Evolutionary conservation across 148 eudicot genomes (phyloP).

Genomic region (Chenopodium quinoa): DNA sequence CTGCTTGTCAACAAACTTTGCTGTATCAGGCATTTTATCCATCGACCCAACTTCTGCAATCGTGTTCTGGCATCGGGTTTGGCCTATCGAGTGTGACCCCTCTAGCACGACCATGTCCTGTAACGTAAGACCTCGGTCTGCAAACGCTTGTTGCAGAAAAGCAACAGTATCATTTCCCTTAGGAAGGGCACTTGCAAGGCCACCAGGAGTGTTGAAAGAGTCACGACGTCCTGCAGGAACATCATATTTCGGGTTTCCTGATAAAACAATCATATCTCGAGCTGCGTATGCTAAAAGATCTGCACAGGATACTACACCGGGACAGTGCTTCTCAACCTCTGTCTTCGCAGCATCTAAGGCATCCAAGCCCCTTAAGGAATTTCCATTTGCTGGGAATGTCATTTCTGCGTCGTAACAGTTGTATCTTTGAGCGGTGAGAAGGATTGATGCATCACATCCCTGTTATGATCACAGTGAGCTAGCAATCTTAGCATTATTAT

Average conservation of each 20-base stretch:
- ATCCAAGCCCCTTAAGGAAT: conserved; percentile 31
- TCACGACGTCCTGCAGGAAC: conserved; percentile 46
- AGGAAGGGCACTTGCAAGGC: conserved; percentile 23
- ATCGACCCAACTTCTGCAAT: not conserved
- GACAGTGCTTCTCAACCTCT: conserved; percentile 33
- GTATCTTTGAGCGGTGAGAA: conserved; percentile 26
- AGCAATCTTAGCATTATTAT: no score
- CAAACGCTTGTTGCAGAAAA: not conserved
- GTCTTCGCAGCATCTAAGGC: conserved; percentile 35
- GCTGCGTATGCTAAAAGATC: conserved; percentile 42
- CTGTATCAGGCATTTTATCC: not conserved
- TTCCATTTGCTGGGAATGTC: conserved; percentile 22
- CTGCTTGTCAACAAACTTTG: not conserved
- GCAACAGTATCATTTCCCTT: not conserved
- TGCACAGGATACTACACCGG: conserved; percentile 35
- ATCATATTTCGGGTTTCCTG: conserved; percentile 28
- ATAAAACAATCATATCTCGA: conserved; percentile 18
- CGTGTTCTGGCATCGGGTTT: conserved; percentile 4
- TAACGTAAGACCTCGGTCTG: conserved; percentile 1
- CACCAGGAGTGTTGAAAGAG: not conserved
- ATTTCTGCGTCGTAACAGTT: conserved; percentile 23
- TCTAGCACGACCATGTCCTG: conserved; percentile 23
- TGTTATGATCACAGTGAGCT: conserved; percentile 8
- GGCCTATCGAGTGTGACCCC: conserved; percentile 30
- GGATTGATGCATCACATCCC: conserved; percentile 49